Evolutionary conservation across 2,329 filamentous ascomycete genomes (phyloP), one percentile per base, ranked within the genome.

Genomic region (Onygena corvina): DNA sequence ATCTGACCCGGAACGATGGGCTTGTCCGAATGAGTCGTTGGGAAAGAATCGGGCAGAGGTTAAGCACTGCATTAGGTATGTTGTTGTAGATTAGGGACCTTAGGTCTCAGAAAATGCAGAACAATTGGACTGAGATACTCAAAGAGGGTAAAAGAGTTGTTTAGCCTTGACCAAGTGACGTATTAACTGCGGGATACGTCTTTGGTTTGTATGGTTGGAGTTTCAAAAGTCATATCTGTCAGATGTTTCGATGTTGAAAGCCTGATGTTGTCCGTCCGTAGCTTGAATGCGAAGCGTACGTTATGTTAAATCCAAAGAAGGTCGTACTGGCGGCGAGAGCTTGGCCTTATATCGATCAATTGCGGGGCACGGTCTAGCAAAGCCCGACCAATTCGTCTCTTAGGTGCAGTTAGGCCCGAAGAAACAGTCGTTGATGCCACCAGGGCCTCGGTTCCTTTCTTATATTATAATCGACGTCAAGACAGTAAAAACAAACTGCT

Each of bases 1-100:
- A 56, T 58, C 58, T 40, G 59, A 58, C 46, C 56, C 57, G 48
- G 56, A 58, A 53, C 59, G 53, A 52, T 60, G 57, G 49, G 42
- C 18, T 11, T 50, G 48, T 51, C 54, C 50, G 34, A 54, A 51
- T 14, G 52, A 44, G 50, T 49, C 50, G 52, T 49, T 50, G 21
- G 52, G 54, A 20, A 54, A 48, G 40, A 52, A 49, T 44, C 51
- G 48, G 45, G 50, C 42, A 33, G 54, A 49, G 30, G 49, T 52
- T 56, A 56, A 36, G 46, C 52, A 56, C 50, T 56, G 54, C 54
- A 56, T 54, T 47, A 52, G 54, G 50, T 47, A 49, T 16, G 38
- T 27, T 27, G 20, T 27, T 42, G 42, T n/a, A 33, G 27, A 23
- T 9, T 31, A 20, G 27, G 25, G 16, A 21, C 14, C 42, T 29